These are phyloP conservation scores for Notholithocarpus densiflorus DNA, from an alignment of 306 rosid species.

Conservation along the genomic window DNA sequence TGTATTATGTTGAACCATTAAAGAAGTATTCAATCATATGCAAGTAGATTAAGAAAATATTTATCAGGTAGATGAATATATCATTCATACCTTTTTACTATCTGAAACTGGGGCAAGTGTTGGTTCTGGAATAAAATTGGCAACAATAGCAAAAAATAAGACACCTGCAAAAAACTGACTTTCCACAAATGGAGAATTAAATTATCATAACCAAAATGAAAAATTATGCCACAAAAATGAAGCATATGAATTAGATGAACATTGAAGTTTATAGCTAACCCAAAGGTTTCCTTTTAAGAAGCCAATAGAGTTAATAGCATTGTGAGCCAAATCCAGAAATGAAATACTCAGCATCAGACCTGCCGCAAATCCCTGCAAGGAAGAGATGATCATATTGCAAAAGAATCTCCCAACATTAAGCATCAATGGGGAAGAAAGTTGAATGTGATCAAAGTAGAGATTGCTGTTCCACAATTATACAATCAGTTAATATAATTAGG, in stretches of 20 bases:
- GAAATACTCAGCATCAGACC: conserved; percentile 97
- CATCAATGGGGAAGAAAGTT: neutral
- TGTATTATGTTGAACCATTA: conserved; percentile 14
- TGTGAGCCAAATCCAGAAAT: conserved; percentile 96
- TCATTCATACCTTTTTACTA: conserved; percentile 56
- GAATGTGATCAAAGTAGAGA: neutral
- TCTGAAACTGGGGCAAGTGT: conserved; percentile 62
- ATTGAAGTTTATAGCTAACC: conserved; percentile 44
- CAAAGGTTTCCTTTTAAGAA: conserved; percentile 91
- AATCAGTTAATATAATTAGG: neutral
- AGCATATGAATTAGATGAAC: neutral
- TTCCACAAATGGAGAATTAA: conserved; percentile 19
- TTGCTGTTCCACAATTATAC: neutral
- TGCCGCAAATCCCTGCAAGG: conserved; percentile 86
- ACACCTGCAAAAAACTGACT: conserved; percentile 93
- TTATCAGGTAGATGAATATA: conserved; percentile 5
- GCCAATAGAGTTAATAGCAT: conserved; percentile 88
- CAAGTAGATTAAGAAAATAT: conserved; percentile 9
- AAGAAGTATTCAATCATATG: conserved; percentile 21
- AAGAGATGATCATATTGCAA: conserved; percentile 1
- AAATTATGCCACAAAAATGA: neutral
- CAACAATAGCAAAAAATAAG: conserved; percentile 70
- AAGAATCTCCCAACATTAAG: neutral
- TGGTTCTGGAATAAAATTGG: conserved; percentile 91
- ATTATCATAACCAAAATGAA: conserved; percentile 13